These are phyloP conservation scores for Penicillium nucicola DNA, from an alignment of 495 filamentous ascomycete species.

Conservation along the genomic window DNA sequence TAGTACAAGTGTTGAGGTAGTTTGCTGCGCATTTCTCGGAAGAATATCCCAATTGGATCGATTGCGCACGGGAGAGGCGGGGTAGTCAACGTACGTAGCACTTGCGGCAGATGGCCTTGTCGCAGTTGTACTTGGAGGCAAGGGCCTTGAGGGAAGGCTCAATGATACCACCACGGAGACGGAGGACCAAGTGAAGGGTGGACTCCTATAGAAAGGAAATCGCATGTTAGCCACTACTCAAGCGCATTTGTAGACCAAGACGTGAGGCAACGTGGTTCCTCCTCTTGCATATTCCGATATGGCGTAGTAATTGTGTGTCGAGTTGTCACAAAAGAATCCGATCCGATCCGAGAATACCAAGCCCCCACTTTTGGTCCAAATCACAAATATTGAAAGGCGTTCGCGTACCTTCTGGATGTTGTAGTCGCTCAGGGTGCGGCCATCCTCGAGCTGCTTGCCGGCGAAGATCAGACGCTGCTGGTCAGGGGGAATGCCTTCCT, in stretches of 20 bases:
- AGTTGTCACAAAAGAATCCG: neutral
- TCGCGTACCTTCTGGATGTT: slow-evolving; percentile 97
- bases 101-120: slow-evolving; percentile 99
- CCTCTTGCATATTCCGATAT: slow-evolving; percentile 7
- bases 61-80: neutral
- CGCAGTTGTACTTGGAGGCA: slow-evolving; percentile 99
- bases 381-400: slow-evolving; percentile 3
- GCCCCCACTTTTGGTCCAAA: slow-evolving; percentile 2
- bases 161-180: slow-evolving; percentile 99
- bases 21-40: neutral
- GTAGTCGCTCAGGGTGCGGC: slow-evolving; percentile 97
- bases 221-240: slow-evolving; percentile 24
- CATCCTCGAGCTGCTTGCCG: slow-evolving; percentile 99
- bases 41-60: neutral
- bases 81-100: slow-evolving; percentile 73
- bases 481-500: slow-evolving; percentile 98
- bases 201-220: slow-evolving; percentile 67
- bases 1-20: slow-evolving; percentile 7
- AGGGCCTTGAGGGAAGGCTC: slow-evolving; percentile 98
- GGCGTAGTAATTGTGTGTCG: neutral
- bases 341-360: slow-evolving; percentile 4
- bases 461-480: slow-evolving; percentile 99
- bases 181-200: slow-evolving; percentile 97
- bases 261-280: slow-evolving; percentile 1
- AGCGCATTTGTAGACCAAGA: neutral